Evolutionary conservation across 2,329 filamentous ascomycete genomes (phyloP), one percentile per base, ranked within the genome.

Genomic region (Neurospora sp.): DNA sequence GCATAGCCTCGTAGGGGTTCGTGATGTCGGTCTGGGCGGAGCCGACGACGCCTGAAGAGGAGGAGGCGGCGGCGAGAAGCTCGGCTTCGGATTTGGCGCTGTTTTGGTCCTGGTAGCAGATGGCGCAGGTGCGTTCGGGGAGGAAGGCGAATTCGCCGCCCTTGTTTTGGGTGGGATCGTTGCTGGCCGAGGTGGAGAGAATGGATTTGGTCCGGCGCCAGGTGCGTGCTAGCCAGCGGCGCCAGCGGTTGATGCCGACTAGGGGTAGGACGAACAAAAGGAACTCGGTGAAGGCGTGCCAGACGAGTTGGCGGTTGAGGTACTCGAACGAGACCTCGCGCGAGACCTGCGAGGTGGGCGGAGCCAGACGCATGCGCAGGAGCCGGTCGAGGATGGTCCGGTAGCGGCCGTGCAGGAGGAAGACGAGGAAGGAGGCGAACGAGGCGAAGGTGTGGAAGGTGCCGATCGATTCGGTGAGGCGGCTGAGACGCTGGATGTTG

Each of bases 271-370:
- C 87, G 79, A 98, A 99, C 39, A 99, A 87, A n/a, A 99, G 84
- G 76, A 99, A 99, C 79, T 99, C 96, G 36, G 96, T 99, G 77
- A 99, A 97, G n/a, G 96, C 96, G 81, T 99, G 96, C 96, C 96
- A 99, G 43, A 99, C 96, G 11, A 99, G 88, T 81, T 99, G 96
- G 66, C 96, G 90, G 79, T 99, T 99, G 67, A 98, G 87, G 77
- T 97, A 98, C 81, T 99, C 96, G 78, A 99, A 98, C 1, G 92
- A 97, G 36, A 99, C 94, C 80, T 98, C 93, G 39, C 95, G 87
- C 78, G 89, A 92, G 73, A 96, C 91, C 78, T 97, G 92, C 77
- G 88, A 93, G 3, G 91, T 94, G 5, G 92, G 91, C 8, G 96
- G 91, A 3, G 93, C 91, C 65, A 99, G 87, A 69, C 95, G 90